Conservation (phyloP, 768 basidiomycete species). For the Saitozyma podzolica region DNA sequence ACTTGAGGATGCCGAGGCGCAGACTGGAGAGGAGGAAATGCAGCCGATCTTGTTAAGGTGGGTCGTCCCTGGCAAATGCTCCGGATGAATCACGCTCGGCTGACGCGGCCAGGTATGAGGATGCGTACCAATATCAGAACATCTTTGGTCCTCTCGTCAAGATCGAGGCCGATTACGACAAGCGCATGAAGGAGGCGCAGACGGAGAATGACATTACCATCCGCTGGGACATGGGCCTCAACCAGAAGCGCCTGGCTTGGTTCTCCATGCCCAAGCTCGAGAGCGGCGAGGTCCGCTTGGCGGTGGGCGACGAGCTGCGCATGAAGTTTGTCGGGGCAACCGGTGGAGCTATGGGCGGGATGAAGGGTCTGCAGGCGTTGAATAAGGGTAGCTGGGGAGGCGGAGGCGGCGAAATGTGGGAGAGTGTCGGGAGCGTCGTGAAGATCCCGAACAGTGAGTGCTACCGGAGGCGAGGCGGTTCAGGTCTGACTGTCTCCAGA, state of each 20-base stretch:
- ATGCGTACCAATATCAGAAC: constrained; percentile 99
- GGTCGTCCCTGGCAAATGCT: constrained; percentile 8
- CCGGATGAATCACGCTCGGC: not conserved
- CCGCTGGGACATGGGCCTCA: constrained; percentile 95
- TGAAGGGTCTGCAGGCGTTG: constrained; percentile 44
- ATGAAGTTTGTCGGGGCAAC: constrained; percentile 67
- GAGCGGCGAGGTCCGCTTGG: constrained; percentile 93
- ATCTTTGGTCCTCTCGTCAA: constrained; percentile 99
- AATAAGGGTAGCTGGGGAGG: constrained; percentile 16
- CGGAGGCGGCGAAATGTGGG: constrained; percentile 70
- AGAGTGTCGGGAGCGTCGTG: constrained; percentile 95
- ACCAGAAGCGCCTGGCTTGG: constrained; percentile 99
- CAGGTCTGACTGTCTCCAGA: constrained; percentile 58
- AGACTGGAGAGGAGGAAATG: constrained; percentile 96
- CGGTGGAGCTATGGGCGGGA: constrained; percentile 22
- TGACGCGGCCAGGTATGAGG: constrained; percentile 67
- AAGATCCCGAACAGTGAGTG: constrained; percentile 96
- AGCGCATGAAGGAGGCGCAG: constrained; percentile 94
- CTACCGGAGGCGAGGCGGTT: not conserved
- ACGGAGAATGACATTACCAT: constrained; percentile 96
- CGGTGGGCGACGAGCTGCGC: constrained; percentile 92
- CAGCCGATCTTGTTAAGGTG: constrained; percentile 77
- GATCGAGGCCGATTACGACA: constrained; percentile 99
- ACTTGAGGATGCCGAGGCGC: constrained; percentile 93
- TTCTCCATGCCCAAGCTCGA: constrained; percentile 94